A percentile compares a stretch with the other conserved stretches of the same genome.
Evolutionary conservation across 208 protist species (phyloP).

Genomic region (Wallacemonas collosoma): DNA sequence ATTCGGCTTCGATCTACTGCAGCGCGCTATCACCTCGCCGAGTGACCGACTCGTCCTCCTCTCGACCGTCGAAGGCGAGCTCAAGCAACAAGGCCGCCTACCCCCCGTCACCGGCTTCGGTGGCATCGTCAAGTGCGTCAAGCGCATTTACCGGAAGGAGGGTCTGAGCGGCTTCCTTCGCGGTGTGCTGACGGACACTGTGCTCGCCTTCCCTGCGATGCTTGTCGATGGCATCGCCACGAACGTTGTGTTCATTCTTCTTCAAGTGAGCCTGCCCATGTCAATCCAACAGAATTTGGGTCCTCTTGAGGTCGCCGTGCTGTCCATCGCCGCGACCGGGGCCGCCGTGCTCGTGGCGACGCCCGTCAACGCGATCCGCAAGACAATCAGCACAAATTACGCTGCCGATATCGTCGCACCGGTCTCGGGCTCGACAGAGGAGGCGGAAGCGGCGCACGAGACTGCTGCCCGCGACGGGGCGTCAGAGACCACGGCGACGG

Average conservation of each 20-base stretch:
- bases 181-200: conserved; percentile 59
- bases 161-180: conserved; percentile 60
- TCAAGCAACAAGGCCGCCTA: conserved; percentile 73
- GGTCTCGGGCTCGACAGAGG: conserved; percentile 1
- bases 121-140: conserved; percentile 44
- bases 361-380: conserved; percentile 68
- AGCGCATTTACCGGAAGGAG: conserved; percentile 67
- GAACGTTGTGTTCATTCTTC: conserved; percentile 40
- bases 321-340: conserved; percentile 56
- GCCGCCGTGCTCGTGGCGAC: conserved; percentile 65
- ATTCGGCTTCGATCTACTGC: conserved; percentile 49
- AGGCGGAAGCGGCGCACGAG: conserved; percentile 4
- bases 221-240: conserved; percentile 60
- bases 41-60: conserved; percentile 68
- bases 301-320: conserved; percentile 35
- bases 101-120: conserved; percentile 52
- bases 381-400: conserved; percentile 83
- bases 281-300: conserved; percentile 41
- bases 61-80: conserved; percentile 75
- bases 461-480: neutral
- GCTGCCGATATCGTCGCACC: conserved; percentile 73
- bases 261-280: conserved; percentile 51
- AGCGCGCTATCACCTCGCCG: conserved; percentile 63
- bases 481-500: conserved; percentile 4
- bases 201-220: conserved; percentile 55